Conservation (phyloP, 1,284 basidiomycete species). For the Cerrena zonata region DNA sequence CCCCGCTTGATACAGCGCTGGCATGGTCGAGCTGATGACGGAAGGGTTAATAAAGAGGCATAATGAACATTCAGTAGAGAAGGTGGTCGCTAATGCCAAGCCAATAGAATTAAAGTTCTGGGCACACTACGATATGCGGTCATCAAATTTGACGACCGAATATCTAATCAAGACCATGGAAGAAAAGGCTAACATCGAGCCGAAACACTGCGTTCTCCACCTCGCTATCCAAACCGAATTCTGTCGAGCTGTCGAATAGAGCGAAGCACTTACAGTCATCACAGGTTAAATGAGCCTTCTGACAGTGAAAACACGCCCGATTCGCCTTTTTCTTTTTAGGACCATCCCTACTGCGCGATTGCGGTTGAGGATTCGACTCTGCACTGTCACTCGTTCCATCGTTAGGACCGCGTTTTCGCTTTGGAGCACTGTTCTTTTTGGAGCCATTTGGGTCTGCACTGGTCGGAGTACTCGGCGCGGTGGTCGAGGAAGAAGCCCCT, state of each 20-base stretch:
- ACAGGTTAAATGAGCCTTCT: constrained; percentile 93
- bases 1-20: constrained; percentile 92
- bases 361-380: constrained; percentile 35
- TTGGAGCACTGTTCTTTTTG: constrained; percentile 25
- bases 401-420: constrained; percentile 43
- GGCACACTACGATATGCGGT: too few species aligned
- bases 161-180: neutral
- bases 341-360: constrained; percentile 48
- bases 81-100: neutral
- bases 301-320: constrained; percentile 90
- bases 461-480: constrained; percentile 18
- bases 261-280: constrained; percentile 73
- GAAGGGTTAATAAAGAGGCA: constrained; percentile 11
- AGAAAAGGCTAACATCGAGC: neutral
- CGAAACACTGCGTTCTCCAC: neutral
- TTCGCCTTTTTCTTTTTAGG: constrained; percentile 90
- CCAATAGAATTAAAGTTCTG: neutral
- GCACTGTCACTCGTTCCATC: constrained; percentile 45
- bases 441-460: constrained; percentile 12
- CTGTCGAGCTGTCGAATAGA: neutral
- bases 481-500: constrained; percentile 13
- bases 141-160: neutral
- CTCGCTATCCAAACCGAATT: neutral
- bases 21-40: constrained; percentile 79
- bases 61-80: neutral